phyloP scores from a whole-genome alignment of 2,329 filamentous ascomycete species.

The Fusarium nelsonii region DNA sequence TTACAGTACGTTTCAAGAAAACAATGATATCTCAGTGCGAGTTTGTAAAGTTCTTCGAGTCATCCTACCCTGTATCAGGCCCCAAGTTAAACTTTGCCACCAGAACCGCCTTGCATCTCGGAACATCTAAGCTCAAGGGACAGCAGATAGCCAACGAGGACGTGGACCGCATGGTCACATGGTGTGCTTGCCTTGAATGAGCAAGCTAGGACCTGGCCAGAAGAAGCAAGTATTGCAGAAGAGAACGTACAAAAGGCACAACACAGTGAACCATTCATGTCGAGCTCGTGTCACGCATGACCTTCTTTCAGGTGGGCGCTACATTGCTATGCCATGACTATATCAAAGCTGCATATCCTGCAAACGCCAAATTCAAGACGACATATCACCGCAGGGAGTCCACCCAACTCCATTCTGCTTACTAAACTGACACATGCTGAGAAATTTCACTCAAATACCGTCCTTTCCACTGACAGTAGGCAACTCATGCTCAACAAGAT shows the following conservation, averaged over 20 bases:
- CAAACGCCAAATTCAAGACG: slow-evolving; percentile 27
- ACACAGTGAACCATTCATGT: neutral
- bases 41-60: neutral
- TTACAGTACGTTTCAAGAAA: too few relatives aligned
- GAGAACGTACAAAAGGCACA: too few relatives aligned
- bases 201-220: neutral
- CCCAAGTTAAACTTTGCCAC: neutral
- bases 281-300: neutral
- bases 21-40: neutral
- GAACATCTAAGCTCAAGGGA: neutral
- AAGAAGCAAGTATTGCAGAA: neutral
- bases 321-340: slow-evolving; percentile 44
- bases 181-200: neutral
- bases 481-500: neutral
- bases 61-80: slow-evolving; percentile 7
- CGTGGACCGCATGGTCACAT: neutral
- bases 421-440: slow-evolving; percentile 6
- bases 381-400: slow-evolving; percentile 1
- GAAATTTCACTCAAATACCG: neutral
- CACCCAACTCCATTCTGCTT: slow-evolving; percentile 10
- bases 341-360: slow-evolving; percentile 30
- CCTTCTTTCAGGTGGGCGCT: slow-evolving; percentile 25
- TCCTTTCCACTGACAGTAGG: neutral
- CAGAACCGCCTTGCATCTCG: slow-evolving; percentile 3
- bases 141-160: neutral